Evolutionary conservation across 2,329 filamentous ascomycete species (phyloP), one percentile per base, ranked within the genome.

Genomic region (Fusarium sp.): DNA sequence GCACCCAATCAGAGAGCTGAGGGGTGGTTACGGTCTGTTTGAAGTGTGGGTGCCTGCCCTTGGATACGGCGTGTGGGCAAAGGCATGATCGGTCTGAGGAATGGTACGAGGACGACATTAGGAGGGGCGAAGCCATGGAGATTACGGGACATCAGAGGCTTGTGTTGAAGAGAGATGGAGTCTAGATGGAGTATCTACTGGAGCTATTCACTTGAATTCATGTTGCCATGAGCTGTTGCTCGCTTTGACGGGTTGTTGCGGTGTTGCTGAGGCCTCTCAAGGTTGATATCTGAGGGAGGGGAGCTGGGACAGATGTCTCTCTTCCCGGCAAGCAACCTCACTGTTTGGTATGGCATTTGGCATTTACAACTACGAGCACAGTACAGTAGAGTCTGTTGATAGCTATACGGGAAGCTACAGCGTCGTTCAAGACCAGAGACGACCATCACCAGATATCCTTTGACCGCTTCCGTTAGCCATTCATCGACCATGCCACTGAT

Each of bases 21-120:
- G 66, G 54, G 66, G 38, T 0, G 54, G 54, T 45, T 38, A 37
- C 22, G 57, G 37, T 71, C 33, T 40, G 57, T 47, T 47, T 47
- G 43, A 25, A 47, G 43, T 47, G 43, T 25, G 43, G 43, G 43
- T 47, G 43, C 43, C 43, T 47, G 68, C 43, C 68, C 68, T 71
- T 67, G 63, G 52, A 45, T 40, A 62, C 57, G 61, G 63, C 59
- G 57, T 72, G 69, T 66, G 66, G 69, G 63, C 60, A 63, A 66
- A 68, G 40, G 52, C 60, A 61, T 64, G 62, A 37, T 64, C 60
- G 59, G 50, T 35, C 40, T 52, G 56, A 70, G 72, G 68, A 75
- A 71, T 78, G 74, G 74, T 76, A 74, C 70, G 72, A 76, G 68
- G 64, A 71, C 40, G 60, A 15, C 54, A 52, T 33, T 45, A 47